Conservation (phyloP, 2,329 filamentous ascomycete genomes). For the Microsporum canis region DNA sequence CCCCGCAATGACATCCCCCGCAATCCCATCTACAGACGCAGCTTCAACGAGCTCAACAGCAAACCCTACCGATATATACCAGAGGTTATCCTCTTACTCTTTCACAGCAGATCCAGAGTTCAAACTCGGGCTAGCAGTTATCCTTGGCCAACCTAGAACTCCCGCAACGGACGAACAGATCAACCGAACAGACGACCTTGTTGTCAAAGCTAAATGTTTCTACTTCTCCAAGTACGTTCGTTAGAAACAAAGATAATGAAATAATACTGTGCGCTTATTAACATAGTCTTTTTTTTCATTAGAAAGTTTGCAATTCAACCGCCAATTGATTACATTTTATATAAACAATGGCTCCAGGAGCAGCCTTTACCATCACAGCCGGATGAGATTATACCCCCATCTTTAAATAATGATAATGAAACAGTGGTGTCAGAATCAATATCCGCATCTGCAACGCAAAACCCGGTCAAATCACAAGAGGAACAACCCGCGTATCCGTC, state of each 20-base stretch:
- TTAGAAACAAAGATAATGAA: not conserved
- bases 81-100: slow-evolving; percentile 28
- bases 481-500: slow-evolving; percentile 62
- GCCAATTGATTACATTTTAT: slow-evolving; percentile 7
- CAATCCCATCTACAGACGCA: not conserved
- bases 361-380: not conserved
- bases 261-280: slow-evolving; percentile 9
- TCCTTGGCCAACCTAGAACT: slow-evolving; percentile 33
- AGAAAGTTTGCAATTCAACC: slow-evolving; percentile 9
- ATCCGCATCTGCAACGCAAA: not conserved
- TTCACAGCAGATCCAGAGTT: slow-evolving; percentile 36
- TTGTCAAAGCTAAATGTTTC: slow-evolving; percentile 38
- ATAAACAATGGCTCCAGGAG: slow-evolving; percentile 8
- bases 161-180: slow-evolving; percentile 32
- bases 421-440: not conserved
- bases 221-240: slow-evolving; percentile 34
- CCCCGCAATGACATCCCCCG: not conserved
- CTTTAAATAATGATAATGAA: not conserved
- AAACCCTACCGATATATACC: slow-evolving; percentile 17
- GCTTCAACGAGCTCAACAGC: not conserved
- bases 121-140: slow-evolving; percentile 36
- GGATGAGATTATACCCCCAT: not conserved
- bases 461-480: slow-evolving; percentile 8
- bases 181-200: slow-evolving; percentile 30
- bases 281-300: not conserved